A percentile compares a stretch with the other conserved stretches of the same genome.
Conservation (phyloP, 169 alveolate species). For the Miamiensis avidus region DNA sequence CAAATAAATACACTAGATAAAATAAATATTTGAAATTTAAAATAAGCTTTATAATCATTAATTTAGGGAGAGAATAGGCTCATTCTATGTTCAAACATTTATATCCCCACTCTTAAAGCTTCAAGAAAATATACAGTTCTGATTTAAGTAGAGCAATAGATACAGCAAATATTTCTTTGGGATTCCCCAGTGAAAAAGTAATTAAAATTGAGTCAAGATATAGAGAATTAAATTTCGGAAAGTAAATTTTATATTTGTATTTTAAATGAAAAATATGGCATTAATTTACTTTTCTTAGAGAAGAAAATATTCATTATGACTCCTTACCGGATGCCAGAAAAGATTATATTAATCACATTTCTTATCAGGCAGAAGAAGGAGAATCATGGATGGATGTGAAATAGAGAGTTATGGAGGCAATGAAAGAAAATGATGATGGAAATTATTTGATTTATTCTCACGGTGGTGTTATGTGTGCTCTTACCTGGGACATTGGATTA, state of each 20-base stretch:
- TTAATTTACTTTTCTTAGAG: neutral
- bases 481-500: conserved; percentile 47
- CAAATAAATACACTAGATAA: neutral
- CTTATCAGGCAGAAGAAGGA: conserved; percentile 65
- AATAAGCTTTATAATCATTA: no score
- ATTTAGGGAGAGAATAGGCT: conserved; percentile 63
- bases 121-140: conserved; percentile 43
- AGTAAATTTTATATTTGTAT: conserved; percentile 12
- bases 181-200: conserved; percentile 51
- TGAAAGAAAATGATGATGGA: conserved; percentile 8
- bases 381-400: conserved; percentile 69
- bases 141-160: conserved; percentile 63
- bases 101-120: conserved; percentile 14
- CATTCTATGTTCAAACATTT: conserved; percentile 43
- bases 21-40: no score
- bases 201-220: conserved; percentile 21
- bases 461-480: conserved; percentile 76
- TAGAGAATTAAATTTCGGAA: conserved; percentile 78
- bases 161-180: conserved; percentile 64
- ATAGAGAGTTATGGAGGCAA: conserved; percentile 50
- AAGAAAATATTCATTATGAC: conserved; percentile 71
- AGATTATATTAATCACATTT: conserved; percentile 38
- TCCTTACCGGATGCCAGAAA: conserved; percentile 54
- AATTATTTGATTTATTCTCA: conserved; percentile 63
- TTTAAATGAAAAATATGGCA: no score